These are phyloP conservation scores for Neurospora sp. DNA, from an alignment of 495 filamentous ascomycete species.

Conservation along the genomic window DNA sequence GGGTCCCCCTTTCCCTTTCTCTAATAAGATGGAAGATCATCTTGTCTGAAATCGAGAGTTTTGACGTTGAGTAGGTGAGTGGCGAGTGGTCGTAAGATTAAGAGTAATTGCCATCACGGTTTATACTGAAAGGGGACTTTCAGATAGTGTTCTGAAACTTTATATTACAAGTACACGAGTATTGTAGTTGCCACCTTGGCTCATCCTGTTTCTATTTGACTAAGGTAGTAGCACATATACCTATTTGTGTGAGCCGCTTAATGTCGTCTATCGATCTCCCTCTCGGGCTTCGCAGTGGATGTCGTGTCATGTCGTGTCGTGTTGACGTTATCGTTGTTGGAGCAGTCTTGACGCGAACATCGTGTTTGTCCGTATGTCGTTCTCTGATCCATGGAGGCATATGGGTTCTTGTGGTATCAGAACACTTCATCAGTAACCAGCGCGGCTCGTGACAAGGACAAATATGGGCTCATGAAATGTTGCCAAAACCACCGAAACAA, in stretches of 20 bases:
- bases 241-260: background rate
- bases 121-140: background rate
- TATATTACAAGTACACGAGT: background rate
- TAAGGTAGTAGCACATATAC: background rate
- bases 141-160: background rate
- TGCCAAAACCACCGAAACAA: conserved; percentile 3
- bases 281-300: background rate
- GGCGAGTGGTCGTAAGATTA: too few relatives aligned
- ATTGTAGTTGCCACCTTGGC: background rate
- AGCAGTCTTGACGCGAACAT: background rate
- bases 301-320: background rate
- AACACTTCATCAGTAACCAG: background rate
- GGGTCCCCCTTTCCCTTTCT: background rate
- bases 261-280: background rate
- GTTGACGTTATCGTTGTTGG: background rate
- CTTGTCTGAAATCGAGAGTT: too few relatives aligned
- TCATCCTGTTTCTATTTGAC: background rate
- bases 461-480: background rate
- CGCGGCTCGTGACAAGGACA: background rate
- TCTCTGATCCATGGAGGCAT: background rate
- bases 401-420: background rate
- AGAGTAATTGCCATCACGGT: background rate
- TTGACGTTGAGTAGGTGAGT: too few relatives aligned
- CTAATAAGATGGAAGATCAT: too few relatives aligned
- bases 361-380: background rate